Percentiles rank a stretch among this genome's conserved stretches.
phyloP scores from a whole-genome alignment of 805 yeast genomes.

The Kazachstania psychrophila region DNA sequence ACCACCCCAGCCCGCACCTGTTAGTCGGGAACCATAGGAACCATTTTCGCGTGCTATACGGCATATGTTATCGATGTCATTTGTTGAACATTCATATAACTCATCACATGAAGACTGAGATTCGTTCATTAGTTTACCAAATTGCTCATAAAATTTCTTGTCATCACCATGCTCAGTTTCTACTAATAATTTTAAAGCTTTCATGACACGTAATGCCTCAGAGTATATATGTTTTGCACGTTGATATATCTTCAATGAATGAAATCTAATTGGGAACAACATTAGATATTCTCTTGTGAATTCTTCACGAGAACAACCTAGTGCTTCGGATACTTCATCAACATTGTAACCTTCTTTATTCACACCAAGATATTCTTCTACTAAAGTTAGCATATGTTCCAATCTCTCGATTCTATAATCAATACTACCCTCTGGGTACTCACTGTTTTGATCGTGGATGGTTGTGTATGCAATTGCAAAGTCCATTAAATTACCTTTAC shows the following conservation, averaged over 20 bases:
- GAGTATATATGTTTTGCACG: slow-evolving; percentile 55
- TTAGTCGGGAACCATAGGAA: slow-evolving; percentile 59
- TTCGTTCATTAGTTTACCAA: slow-evolving; percentile 50
- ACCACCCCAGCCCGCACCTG: slow-evolving; percentile 79
- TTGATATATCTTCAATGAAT: slow-evolving; percentile 44
- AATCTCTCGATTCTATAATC: slow-evolving; percentile 36
- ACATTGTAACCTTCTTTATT: slow-evolving; percentile 42
- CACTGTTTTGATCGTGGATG: slow-evolving; percentile 15
- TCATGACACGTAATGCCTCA: slow-evolving; percentile 51
- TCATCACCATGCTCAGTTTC: slow-evolving; percentile 8
- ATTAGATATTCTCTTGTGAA: slow-evolving; percentile 39
- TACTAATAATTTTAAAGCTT: slow-evolving; percentile 37
- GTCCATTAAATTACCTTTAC: slow-evolving; percentile 53
- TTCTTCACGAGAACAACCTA: slow-evolving; percentile 36
- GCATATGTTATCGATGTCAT: slow-evolving; percentile 46
- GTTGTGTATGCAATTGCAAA: slow-evolving; percentile 45
- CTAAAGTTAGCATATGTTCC: slow-evolving; percentile 33
- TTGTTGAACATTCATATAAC: slow-evolving; percentile 46
- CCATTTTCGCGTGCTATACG: slow-evolving; percentile 47
- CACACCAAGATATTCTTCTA: slow-evolving; percentile 35
- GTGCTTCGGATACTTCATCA: slow-evolving; percentile 37
- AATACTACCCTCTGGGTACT: slow-evolving; percentile 41
- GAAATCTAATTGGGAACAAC: slow-evolving; percentile 49
- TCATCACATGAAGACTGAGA: slow-evolving; percentile 47
- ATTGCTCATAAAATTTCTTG: slow-evolving; percentile 31